These are phyloP conservation scores for Wickerhamia fluorescens DNA, from an alignment of 805 yeast species.

Conservation along the genomic window DNA sequence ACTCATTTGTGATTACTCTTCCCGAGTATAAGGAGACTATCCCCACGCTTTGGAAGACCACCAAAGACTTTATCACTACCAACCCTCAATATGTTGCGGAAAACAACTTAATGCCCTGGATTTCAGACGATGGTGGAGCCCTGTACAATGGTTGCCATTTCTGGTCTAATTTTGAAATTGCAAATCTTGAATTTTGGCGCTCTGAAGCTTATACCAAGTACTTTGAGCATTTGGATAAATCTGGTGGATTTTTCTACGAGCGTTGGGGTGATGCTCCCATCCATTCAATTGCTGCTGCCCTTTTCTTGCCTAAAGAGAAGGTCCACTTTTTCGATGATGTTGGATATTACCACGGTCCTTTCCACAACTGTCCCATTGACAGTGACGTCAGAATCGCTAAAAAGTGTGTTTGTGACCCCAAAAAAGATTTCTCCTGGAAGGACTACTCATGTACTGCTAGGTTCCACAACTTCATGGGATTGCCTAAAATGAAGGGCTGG, in stretches of 20 bases:
- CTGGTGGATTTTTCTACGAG: slow-evolving; percentile 91
- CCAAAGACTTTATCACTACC: slow-evolving; percentile 56
- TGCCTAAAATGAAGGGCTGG: slow-evolving; percentile 66
- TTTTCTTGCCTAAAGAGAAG: slow-evolving; percentile 63
- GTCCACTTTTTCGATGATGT: slow-evolving; percentile 77
- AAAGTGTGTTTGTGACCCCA: slow-evolving; percentile 69
- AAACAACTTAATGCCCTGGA: slow-evolving; percentile 62
- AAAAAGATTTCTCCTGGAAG: slow-evolving; percentile 70
- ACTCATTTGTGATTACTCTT: slow-evolving; percentile 81
- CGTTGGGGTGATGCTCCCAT: slow-evolving; percentile 96
- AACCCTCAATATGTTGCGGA: slow-evolving; percentile 56
- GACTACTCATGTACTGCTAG: slow-evolving; percentile 66
- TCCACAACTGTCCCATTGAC: slow-evolving; percentile 73
- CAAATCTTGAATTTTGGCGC: slow-evolving; percentile 68
- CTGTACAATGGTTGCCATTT: slow-evolving; percentile 79
- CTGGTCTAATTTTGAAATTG: slow-evolving; percentile 90
- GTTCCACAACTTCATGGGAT: slow-evolving; percentile 48
- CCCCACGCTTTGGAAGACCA: slow-evolving; percentile 75
- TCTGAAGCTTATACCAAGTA: slow-evolving; percentile 60
- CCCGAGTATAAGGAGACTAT: slow-evolving; percentile 82
- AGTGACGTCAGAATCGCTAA: slow-evolving; percentile 46
- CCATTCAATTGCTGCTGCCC: slow-evolving; percentile 79
- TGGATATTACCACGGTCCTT: slow-evolving; percentile 81
- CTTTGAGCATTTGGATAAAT: slow-evolving; percentile 66
- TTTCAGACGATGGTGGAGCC: slow-evolving; percentile 61